Conservation (phyloP, 1,139 yeast species). For the Saccharomyces pastorianus region DNA sequence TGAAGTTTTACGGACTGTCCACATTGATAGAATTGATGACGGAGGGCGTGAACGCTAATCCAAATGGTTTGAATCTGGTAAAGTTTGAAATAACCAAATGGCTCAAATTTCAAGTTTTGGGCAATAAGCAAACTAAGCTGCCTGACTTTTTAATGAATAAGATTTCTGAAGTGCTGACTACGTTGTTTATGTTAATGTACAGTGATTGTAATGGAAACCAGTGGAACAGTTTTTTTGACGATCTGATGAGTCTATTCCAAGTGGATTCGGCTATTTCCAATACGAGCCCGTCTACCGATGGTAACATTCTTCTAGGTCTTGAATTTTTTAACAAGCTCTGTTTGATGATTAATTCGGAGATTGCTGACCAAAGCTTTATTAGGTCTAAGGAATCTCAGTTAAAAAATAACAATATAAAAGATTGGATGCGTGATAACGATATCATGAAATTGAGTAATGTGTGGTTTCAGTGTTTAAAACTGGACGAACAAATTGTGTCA, state of each 20-base stretch:
- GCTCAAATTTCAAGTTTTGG: constrained; percentile 29
- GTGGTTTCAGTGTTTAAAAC: constrained; percentile 45
- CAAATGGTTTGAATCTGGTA: neutral
- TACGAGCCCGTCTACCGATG: constrained; percentile 10
- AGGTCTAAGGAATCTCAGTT: constrained; percentile 56
- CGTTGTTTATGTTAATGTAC: constrained; percentile 62
- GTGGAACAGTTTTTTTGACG: constrained; percentile 64
- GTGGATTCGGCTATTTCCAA: constrained; percentile 27
- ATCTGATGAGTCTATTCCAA: constrained; percentile 40
- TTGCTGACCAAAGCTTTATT: constrained; percentile 81
- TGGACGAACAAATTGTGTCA: constrained; percentile 10
- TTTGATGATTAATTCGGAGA: constrained; percentile 74
- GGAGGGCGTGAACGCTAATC: constrained; percentile 12
- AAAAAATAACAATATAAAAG: constrained; percentile 68
- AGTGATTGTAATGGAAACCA: constrained; percentile 35
- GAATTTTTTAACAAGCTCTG: constrained; percentile 75
- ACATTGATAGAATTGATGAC: constrained; percentile 48
- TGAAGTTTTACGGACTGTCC: constrained; percentile 72
- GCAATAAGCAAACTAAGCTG: constrained; percentile 35
- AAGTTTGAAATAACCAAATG: constrained; percentile 20
- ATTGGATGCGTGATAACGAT: constrained; percentile 68
- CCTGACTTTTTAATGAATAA: constrained; percentile 69
- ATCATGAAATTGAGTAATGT: constrained; percentile 56
- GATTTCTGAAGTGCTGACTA: constrained; percentile 64
- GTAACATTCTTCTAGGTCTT: constrained; percentile 37